These are phyloP conservation scores for Xylariaceae sp. DNA, from an alignment of 2,329 filamentous ascomycete genomes.

Conservation along the genomic window DNA sequence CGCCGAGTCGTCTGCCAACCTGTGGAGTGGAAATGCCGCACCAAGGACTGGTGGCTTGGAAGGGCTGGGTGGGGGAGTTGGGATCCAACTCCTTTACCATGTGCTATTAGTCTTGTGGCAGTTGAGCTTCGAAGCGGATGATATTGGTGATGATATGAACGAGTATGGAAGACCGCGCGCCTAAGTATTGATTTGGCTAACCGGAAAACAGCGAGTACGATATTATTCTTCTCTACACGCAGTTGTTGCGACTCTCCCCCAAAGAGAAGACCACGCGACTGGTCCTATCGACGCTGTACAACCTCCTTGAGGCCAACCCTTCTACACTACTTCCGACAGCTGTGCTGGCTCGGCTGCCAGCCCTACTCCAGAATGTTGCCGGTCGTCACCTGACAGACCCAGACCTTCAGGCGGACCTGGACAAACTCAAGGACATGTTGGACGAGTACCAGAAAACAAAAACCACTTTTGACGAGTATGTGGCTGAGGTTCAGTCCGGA, in stretches of 20 bases:
- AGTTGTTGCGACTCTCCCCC: conserved; percentile 83
- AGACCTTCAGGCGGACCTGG: conserved; percentile 60
- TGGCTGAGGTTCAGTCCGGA: conserved; percentile 78
- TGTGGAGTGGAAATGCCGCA: conserved; percentile 56
- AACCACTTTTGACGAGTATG: conserved; percentile 83
- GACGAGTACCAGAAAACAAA: conserved; percentile 67
- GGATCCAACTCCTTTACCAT: conserved; percentile 89
- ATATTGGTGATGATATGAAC: conserved; percentile 71
- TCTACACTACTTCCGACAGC: conserved; percentile 77
- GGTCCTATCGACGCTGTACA: conserved; percentile 82
- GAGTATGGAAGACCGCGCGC: conserved; percentile 54
- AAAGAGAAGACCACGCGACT: conserved; percentile 98
- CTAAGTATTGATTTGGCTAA: conserved; percentile 25
- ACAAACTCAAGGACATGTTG: conserved; percentile 57
- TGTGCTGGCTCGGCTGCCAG: conserved; percentile 76
- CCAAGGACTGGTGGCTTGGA: conserved; percentile 59
- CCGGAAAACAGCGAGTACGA: conserved; percentile 72
- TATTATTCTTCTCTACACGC: conserved; percentile 85
- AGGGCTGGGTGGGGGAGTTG: conserved; percentile 73
- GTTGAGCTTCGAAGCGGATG: conserved; percentile 85
- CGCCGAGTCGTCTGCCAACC: conserved; percentile 56
- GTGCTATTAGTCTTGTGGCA: conserved; percentile 94
- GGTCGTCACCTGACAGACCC: conserved; percentile 60
- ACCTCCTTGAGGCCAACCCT: conserved; percentile 69
- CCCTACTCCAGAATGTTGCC: conserved; percentile 58